Evolutionary conservation across 2,329 filamentous ascomycete genomes (phyloP).

Genomic region (Madurella mycetomatis): DNA sequence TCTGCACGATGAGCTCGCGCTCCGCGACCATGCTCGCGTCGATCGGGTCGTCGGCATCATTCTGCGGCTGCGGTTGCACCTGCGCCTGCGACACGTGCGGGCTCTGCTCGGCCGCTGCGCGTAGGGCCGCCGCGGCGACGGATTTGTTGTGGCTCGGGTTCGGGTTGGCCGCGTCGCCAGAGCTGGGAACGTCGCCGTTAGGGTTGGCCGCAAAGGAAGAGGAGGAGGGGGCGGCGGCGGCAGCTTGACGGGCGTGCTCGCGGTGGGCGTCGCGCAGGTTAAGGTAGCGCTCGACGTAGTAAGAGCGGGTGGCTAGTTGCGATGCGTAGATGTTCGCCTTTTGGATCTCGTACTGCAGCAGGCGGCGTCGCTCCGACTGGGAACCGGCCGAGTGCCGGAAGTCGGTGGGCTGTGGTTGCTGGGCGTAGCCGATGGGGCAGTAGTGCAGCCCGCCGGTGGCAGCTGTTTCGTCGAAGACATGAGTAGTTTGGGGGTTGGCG

Average conservation of each 20-base stretch:
- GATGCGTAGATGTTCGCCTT: constrained; percentile 87
- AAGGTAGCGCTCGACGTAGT: constrained; percentile 83
- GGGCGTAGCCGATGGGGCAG: constrained; percentile 46
- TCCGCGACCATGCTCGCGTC: constrained; percentile 67
- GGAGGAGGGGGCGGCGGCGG: constrained; percentile 37
- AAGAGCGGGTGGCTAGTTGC: constrained; percentile 74
- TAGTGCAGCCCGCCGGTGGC: constrained; percentile 41
- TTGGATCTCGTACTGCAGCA: constrained; percentile 79
- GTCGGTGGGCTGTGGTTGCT: constrained; percentile 45
- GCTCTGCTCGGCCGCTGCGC: constrained; percentile 39
- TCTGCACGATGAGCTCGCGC: constrained; percentile 74
- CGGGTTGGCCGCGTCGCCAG: constrained; percentile 22
- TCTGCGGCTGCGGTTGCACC: constrained; percentile 34
- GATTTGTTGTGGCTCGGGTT: constrained; percentile 24
- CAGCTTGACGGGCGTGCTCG: constrained; percentile 28
- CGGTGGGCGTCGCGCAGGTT: constrained; percentile 65
- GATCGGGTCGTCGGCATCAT: constrained; percentile 40
- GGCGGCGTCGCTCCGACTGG: constrained; percentile 47
- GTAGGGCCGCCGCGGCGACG: constrained; percentile 36
- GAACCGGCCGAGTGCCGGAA: constrained; percentile 46
- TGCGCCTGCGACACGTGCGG: not conserved
- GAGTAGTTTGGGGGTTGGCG: constrained; percentile 17
- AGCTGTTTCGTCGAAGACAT: constrained; percentile 38
- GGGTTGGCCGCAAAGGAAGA: constrained; percentile 31
- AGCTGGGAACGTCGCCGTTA: constrained; percentile 33